Base-by-base conservation (phyloP, 441 rosid genomes). In the Syzygium syzygioides region DNA sequence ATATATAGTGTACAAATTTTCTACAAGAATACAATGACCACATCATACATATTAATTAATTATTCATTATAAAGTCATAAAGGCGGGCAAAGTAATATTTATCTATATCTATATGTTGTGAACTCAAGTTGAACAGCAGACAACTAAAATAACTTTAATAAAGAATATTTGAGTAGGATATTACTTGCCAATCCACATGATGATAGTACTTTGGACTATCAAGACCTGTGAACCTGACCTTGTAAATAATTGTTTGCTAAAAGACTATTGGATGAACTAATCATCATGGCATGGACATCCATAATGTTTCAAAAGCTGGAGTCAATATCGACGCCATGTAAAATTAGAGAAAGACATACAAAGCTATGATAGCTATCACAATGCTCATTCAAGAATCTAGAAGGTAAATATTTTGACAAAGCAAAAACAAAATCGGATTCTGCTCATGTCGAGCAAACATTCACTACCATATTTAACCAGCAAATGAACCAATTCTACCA, bases 201-300 rank as follows among this genome's bases (percentile, higher is more conserved):
- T 26, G 30, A 59, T 26, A 26, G 14, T 26, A 59, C 64, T 25
- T 25, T 6, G 7, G 14, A 57, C 6, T 57, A 3, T 57, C 14
- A 54, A 54, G 62, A 59, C 7, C 30, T 12, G 0, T 4, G 64
- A 6, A 12, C 1, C 64, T 59, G 0, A 59, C 1, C n/a, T 26
- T 26, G 7, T 1, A 59, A 14, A 59, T 12, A 26, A 11, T 5
- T 26, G 8, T 59, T 1, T 26, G 4, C 64, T 11, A 26, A 5
- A 59, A 59, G 30, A 26, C 12, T 2, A 5, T 9, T 3, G 5
- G 7, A 15, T 1, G 30, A 60, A 60, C 32, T 28, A 26, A 60
- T 26, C 2, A 60, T 60, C 0, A 4, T 5, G 4, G 17, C 66
- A 60, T 28, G 66, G 32, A 28, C 0, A 26, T 60, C 8, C 32